A percentile compares a stretch with the other conserved stretches of the same genome.
Conservation (phyloP, 2,329 filamentous ascomycete genomes). For the Trichoderma harzianum region DNA sequence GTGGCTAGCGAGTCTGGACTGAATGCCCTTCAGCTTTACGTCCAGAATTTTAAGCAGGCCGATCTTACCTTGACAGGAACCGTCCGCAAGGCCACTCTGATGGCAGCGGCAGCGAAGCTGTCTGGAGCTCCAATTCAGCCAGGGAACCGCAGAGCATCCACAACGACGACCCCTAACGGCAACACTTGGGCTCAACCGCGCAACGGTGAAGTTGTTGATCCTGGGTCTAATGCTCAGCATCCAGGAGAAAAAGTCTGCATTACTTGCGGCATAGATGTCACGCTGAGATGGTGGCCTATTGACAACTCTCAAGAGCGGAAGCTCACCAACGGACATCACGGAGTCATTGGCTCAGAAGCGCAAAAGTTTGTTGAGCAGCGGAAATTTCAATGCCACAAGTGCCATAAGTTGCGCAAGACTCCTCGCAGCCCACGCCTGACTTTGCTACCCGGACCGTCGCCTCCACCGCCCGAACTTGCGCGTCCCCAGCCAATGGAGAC, state of each 20-base stretch:
- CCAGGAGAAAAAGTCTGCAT: conserved; percentile 56
- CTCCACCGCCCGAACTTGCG: conserved; percentile 9
- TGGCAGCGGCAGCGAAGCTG: conserved; percentile 61
- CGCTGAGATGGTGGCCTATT: conserved; percentile 69
- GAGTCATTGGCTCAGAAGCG: conserved; percentile 52
- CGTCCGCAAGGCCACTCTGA: conserved; percentile 83
- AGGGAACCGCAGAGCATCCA: conserved; percentile 54
- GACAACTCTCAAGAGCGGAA: conserved; percentile 50
- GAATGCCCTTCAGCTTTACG: conserved; percentile 82
- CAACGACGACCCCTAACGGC: conserved; percentile 38
- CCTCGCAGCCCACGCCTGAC: conserved; percentile 7
- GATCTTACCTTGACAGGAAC: conserved; percentile 88
- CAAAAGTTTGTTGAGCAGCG: conserved; percentile 58
- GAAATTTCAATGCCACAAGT: conserved; percentile 73
- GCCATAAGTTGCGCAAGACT: conserved; percentile 53
- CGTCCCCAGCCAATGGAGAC: conserved; percentile 16
- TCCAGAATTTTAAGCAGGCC: conserved; percentile 89
- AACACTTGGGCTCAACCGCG: conserved; percentile 20
- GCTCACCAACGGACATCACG: conserved; percentile 50
- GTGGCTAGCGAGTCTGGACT: conserved; percentile 65
- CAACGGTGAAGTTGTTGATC: conserved; percentile 28
- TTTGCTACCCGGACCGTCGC: conserved; percentile 1
- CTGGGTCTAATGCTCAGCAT: conserved; percentile 31
- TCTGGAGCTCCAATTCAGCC: conserved; percentile 32
- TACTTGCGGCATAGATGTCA: conserved; percentile 66